A percentile compares a stretch with the other conserved stretches of the same genome.
These are phyloP conservation scores for Xerocomellus amylosporus DNA, from an alignment of 768 basidiomycete genomes.

Conservation along the genomic window DNA sequence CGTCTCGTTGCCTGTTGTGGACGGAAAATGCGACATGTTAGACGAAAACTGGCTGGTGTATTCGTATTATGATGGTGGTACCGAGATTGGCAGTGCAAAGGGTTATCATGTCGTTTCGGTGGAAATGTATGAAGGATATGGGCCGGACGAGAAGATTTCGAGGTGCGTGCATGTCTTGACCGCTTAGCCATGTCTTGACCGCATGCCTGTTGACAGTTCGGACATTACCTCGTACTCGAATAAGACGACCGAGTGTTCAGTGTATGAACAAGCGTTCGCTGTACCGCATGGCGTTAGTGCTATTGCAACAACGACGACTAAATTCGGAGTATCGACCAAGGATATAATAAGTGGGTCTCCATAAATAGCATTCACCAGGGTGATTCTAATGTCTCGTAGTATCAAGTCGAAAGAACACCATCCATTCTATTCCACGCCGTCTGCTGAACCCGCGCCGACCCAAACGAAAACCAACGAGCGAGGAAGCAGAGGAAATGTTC, in stretches of 20 bases:
- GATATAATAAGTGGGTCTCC: constrained; percentile 75
- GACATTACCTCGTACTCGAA: constrained; percentile 55
- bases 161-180: constrained; percentile 53
- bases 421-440: constrained; percentile 70
- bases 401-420: constrained; percentile 68
- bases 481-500: constrained; percentile 84
- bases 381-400: constrained; percentile 43
- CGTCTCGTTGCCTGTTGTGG: constrained; percentile 46
- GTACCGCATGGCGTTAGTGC: constrained; percentile 68
- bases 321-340: constrained; percentile 83
- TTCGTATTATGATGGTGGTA: constrained; percentile 69
- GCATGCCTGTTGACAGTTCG: constrained; percentile 35
- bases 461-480: constrained; percentile 63
- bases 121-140: constrained; percentile 82
- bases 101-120: constrained; percentile 76
- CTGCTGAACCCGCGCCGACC: constrained; percentile 84
- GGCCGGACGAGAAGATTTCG: constrained; percentile 61
- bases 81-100: constrained; percentile 49
- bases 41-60: constrained; percentile 94
- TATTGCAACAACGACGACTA: constrained; percentile 74
- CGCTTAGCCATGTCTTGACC: not conserved
- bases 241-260: constrained; percentile 50
- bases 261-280: constrained; percentile 66
- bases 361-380: not conserved
- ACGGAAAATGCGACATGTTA: constrained; percentile 60